Conservation (phyloP, 495 filamentous ascomycete genomes). For the Rostrohypoxylon terebratum region DNA sequence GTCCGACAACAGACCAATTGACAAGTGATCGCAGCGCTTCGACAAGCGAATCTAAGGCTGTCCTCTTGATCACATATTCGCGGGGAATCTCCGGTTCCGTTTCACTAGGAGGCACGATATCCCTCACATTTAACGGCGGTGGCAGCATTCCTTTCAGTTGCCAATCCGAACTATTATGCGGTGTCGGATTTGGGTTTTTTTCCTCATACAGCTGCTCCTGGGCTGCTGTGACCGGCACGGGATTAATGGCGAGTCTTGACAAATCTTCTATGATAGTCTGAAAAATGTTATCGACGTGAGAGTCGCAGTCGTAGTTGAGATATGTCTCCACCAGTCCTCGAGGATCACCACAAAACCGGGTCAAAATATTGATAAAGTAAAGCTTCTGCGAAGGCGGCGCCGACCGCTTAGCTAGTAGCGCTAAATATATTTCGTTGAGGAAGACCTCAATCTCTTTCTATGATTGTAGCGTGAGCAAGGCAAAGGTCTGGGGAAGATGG, state of each 20-base stretch:
- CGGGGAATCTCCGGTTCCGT: conserved; percentile 76
- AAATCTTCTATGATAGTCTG: conserved; percentile 94
- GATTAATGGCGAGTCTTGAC: conserved; percentile 80
- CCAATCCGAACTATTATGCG: conserved; percentile 74
- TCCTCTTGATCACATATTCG: conserved; percentile 88
- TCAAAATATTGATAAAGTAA: conserved; percentile 87
- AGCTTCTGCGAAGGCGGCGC: conserved; percentile 91
- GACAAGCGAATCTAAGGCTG: conserved; percentile 87
- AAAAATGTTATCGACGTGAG: conserved; percentile 96
- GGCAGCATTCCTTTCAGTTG: conserved; percentile 84
- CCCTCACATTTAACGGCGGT: conserved; percentile 83
- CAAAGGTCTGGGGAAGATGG: neutral
- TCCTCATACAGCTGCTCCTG: conserved; percentile 91
- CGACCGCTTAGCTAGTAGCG: conserved; percentile 87
- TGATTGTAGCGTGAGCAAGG: conserved; percentile 32
- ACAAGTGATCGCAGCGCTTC: conserved; percentile 89
- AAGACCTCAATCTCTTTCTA: conserved; percentile 98
- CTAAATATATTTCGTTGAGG: conserved; percentile 95
- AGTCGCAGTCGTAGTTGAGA: conserved; percentile 98
- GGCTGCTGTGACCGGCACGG: conserved; percentile 74
- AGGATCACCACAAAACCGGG: conserved; percentile 84
- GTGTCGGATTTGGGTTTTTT: conserved; percentile 73
- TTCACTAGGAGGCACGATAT: conserved; percentile 70
- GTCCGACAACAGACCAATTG: conserved; percentile 79
- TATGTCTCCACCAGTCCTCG: conserved; percentile 94